These are phyloP conservation scores for Iris macrosiphon DNA, from an alignment of 106 monocot genomes.

Conservation along the genomic window DNA sequence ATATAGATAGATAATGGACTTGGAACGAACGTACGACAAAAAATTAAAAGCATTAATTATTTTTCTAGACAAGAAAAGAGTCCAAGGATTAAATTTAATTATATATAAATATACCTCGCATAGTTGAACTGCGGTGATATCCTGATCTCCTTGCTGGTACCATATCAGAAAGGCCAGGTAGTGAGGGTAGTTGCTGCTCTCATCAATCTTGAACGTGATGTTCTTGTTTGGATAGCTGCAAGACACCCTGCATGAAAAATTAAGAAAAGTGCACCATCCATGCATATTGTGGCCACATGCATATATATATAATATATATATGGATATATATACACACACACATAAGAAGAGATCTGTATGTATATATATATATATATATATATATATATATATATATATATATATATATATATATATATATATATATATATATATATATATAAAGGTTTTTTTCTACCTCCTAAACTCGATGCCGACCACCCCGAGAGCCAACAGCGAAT, in stretches of 20 bases:
- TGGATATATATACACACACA: no score
- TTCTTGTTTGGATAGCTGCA: conserved; percentile 73
- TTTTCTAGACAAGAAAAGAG: no score
- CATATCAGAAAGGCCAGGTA: conserved; percentile 63
- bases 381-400: no score
- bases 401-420: no score
- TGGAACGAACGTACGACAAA: no score
- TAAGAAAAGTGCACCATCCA: neutral
- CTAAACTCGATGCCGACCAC: conserved; percentile 33
- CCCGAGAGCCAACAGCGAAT: conserved; percentile 43
- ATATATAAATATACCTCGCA: conserved; percentile 55
- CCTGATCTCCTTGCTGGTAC: conserved; percentile 53
- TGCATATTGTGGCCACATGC: no score
- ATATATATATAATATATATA: no score
- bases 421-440: neutral
- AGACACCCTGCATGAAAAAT: conserved; percentile 26
- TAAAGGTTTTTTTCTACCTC: conserved; percentile 15
- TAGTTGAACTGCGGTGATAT: conserved; percentile 57
- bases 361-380: no score
- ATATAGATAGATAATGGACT: no score
- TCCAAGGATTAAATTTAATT: no score
- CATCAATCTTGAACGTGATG: conserved; percentile 57
- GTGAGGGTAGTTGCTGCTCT: conserved; percentile 45
- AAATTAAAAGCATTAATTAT: no score
- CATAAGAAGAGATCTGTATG: no score